These are phyloP conservation scores for Pharus latifolius DNA, from an alignment of 176 grass and related monocot genomes.

Conservation along the genomic window DNA sequence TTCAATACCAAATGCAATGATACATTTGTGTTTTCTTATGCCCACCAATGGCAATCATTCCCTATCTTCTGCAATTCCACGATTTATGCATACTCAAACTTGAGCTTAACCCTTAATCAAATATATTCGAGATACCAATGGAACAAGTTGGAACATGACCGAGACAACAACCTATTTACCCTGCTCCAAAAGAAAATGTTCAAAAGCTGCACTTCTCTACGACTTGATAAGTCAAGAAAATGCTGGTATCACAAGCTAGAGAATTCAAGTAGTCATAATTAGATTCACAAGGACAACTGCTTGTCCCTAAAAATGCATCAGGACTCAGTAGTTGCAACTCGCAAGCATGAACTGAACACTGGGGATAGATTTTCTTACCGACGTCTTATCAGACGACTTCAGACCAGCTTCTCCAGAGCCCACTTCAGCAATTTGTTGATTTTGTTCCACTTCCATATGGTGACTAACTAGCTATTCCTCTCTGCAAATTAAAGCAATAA, in stretches of 20 bases:
- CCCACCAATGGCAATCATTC: background rate
- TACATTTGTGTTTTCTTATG: background rate
- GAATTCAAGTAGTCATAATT: background rate
- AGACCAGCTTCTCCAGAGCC: slow-evolving; percentile 3
- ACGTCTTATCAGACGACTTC: slow-evolving; percentile 6
- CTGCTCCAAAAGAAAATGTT: background rate
- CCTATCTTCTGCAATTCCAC: background rate
- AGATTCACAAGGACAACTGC: too few species aligned
- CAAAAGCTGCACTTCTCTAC: background rate
- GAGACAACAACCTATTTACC: background rate
- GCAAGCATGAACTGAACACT: background rate
- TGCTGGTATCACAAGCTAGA: background rate
- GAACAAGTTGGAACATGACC: background rate
- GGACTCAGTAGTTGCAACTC: background rate
- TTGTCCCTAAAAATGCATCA: background rate
- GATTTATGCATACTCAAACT: background rate
- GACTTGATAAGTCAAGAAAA: background rate
- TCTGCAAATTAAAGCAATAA: slow-evolving; percentile 19
- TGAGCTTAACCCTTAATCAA: too few species aligned
- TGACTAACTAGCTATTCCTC: background rate
- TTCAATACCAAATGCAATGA: background rate
- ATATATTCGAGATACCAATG: background rate
- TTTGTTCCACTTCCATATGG: slow-evolving; percentile 33
- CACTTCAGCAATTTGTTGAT: background rate
- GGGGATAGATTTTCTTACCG: slow-evolving; percentile 10